A percentile compares a stretch with the other conserved stretches of the same genome.
Evolutionary conservation across 75 land plant genomes (phyloP).

Genomic region (Chamaecyparis obtusa): DNA sequence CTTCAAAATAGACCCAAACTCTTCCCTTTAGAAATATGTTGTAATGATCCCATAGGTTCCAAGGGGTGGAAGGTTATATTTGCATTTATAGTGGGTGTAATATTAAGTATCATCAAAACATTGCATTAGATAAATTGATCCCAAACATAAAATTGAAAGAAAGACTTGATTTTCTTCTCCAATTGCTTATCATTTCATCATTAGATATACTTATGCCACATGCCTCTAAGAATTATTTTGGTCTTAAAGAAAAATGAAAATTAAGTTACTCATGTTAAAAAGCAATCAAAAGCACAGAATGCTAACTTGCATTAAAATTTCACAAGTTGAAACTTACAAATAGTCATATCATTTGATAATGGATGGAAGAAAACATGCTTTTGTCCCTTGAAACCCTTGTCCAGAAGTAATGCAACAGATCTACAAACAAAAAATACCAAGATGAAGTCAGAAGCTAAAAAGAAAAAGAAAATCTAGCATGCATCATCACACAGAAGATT

Average conservation of each 20-base stretch:
- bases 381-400: constrained; percentile 65
- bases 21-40: too few relatives aligned
- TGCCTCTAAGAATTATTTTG: background rate
- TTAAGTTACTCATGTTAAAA: background rate
- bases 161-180: background rate
- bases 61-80: too few relatives aligned
- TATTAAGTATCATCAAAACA: background rate
- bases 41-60: too few relatives aligned
- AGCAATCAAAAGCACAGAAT: background rate
- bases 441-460: constrained; percentile 8
- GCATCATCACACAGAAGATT: background rate
- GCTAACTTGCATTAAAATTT: background rate
- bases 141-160: constrained; percentile 3
- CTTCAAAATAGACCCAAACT: too few relatives aligned
- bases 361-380: constrained; percentile 74
- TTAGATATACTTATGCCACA: background rate
- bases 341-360: constrained; percentile 67
- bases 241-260: background rate
- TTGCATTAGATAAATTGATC: background rate
- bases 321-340: constrained; percentile 37
- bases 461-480: background rate
- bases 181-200: background rate
- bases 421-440: constrained; percentile 27
- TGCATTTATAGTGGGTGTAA: too few relatives aligned
- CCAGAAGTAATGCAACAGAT: constrained; percentile 69